Base-by-base conservation (phyloP, 768 basidiomycete species). In the Boletellus sp. region DNA sequence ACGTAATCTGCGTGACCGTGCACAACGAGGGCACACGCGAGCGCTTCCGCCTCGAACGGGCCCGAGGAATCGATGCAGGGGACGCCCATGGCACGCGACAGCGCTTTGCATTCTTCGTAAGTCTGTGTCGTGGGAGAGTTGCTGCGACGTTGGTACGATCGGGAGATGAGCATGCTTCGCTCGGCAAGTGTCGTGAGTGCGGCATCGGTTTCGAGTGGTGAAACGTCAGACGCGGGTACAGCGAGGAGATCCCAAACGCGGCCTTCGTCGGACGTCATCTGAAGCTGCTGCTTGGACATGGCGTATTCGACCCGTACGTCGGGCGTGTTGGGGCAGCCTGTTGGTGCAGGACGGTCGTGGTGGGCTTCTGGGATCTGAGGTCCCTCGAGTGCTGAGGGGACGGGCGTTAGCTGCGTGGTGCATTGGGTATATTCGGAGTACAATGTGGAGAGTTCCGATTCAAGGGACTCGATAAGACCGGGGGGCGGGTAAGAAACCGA, bases 1-100 rank as follows among this genome's bases (percentile, higher is more conserved):
- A 95, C 94, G 61, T 80, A 93, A 68, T 96, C 92, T 0, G 90
- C 93, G 39, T 76, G 61, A 3, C 94, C 93, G 24, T 78, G 71
- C 15, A 83, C 59, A 11, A 90, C 91, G 34, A 95, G 73, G 8
- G 86, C 78, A 6, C 88, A 80, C 0, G 92, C 93, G 31, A 95
- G 69, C 1, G 88, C 91, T 67, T 96, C 94, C 1, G 87, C 94
- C 64, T 96, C 94, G 49, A 78, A 83, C 0, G 85, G 78, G 0
- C 84, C 84, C 0, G 73, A 71, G 9, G 85, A 71, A 16, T 88
- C 80, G 26, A 94, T 64, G 58, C 84, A 87, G 0, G 85, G 85
- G 3, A 94, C 75, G n/a, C 92, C 92, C 86, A 94, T 87, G 0
- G 87, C 84, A 20, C 65, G 58, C 8, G 95, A 59, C 20, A 94